phyloP scores from a whole-genome alignment of 805 yeast genomes.

The Kodamaea nitidulidarum region DNA sequence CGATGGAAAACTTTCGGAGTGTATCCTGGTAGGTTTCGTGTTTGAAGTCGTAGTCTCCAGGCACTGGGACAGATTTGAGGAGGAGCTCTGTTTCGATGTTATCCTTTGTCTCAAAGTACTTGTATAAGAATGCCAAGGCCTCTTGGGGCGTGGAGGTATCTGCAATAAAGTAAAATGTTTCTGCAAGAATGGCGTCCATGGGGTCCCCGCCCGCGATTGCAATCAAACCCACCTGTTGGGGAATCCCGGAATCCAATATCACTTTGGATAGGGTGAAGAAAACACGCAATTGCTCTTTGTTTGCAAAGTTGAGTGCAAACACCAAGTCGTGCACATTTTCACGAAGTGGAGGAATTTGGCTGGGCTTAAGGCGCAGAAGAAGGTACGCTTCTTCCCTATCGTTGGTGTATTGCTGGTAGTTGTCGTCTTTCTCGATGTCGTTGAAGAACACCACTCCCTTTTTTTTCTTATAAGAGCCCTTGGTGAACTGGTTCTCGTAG shows the following conservation, averaged over 20 bases:
- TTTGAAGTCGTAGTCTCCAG: conserved; percentile 16
- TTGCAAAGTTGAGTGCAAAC: conserved; percentile 60
- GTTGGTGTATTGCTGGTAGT: conserved; percentile 44
- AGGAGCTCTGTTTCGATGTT: conserved; percentile 24
- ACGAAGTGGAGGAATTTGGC: conserved; percentile 62
- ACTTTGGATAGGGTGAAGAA: conserved; percentile 47
- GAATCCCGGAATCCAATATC: conserved; percentile 53
- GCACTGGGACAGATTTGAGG: conserved; percentile 16
- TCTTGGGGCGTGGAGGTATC: conserved; percentile 29
- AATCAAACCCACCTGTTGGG: conserved; percentile 81
- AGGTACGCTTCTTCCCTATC: conserved; percentile 46
- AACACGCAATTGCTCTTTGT: conserved; percentile 47
- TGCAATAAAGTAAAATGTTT: conserved; percentile 31
- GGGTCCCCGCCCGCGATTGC: conserved; percentile 46
- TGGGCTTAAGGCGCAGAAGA: conserved; percentile 32
- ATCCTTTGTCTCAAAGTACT: conserved; percentile 26
- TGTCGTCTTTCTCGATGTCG: conserved; percentile 62
- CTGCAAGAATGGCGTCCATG: conserved; percentile 26
- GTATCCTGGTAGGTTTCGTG: conserved; percentile 19
- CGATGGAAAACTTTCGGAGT: conserved; percentile 32
- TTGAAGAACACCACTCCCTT: conserved; percentile 66
- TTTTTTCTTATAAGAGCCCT: conserved; percentile 12
- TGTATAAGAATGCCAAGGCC: conserved; percentile 38
- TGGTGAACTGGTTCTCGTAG: conserved; percentile 22
- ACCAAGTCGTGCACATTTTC: conserved; percentile 76